Conservation (phyloP, 805 yeast genomes). For the Kazachstania taianensis region DNA sequence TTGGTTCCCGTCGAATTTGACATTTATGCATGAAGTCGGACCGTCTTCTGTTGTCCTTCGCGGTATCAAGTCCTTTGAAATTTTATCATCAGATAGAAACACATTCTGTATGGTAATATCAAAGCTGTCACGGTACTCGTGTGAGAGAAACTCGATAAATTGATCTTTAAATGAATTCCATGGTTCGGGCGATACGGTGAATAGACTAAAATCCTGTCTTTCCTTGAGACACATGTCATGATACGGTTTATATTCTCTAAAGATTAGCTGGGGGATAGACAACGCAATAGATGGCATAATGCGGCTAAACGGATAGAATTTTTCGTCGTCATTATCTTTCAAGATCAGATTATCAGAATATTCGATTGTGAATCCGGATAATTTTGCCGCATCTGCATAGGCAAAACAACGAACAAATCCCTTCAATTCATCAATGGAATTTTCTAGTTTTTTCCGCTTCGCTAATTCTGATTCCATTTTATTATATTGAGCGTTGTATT, state of each 20-base stretch:
- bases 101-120: conserved; percentile 19
- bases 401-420: conserved; percentile 29
- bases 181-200: conserved; percentile 14
- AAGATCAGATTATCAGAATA: conserved; percentile 10
- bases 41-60: neutral
- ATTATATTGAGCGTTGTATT: conserved; percentile 5
- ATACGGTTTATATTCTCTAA: conserved; percentile 21
- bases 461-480: conserved; percentile 6
- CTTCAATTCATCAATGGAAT: conserved; percentile 35
- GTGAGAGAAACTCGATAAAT: conserved; percentile 12
- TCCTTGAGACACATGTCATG: conserved; percentile 21
- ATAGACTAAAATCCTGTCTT: conserved; percentile 16
- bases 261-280: conserved; percentile 15
- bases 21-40: conserved; percentile 1
- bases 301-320: conserved; percentile 13
- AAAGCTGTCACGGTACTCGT: conserved; percentile 10
- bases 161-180: conserved; percentile 11
- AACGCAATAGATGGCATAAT: conserved; percentile 16
- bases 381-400: conserved; percentile 10
- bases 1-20: conserved; percentile 2
- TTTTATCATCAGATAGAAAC: conserved; percentile 19
- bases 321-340: neutral
- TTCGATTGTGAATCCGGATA: conserved; percentile 8
- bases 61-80: conserved; percentile 2
- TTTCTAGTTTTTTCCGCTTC: conserved; percentile 38